Evolutionary conservation across 1,284 basidiomycete genomes (phyloP), one percentile per base, ranked within the genome.

Genomic region (Tilletia indica): DNA sequence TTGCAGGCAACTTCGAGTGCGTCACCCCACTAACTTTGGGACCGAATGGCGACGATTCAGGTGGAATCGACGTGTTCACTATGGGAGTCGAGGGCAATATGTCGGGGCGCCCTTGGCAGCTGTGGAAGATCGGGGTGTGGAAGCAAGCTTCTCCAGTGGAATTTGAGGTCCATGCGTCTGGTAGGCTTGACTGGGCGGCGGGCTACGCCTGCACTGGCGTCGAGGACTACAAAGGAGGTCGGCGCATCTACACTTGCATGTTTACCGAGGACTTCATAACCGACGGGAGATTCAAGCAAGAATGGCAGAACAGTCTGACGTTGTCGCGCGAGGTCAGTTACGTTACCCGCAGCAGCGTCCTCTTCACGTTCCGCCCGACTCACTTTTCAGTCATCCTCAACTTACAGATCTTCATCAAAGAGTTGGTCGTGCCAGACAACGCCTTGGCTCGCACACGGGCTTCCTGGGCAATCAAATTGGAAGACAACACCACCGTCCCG

Each of bases 71-170:
- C 0, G 71, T 71, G 48, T 67, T 74, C 47, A 70, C 71, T 14
- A 69, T 68, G 25, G 72, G 74, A 2, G 72, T 72, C 0, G 74
- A 76, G 61, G 72, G 72, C 61, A 74, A 74, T 38, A 49, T 70
- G 12, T 73, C 74, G 14, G 47, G 71, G 16, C 61, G 39, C 38
- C n/a, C 31, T 5, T 64, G 61, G 36, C 71, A 71, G 64, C 71
- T 76, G 38, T 76, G 72, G 49, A 72, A 72, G 6, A 11, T 76
- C 6, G 74, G 74, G 1, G 72, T 71, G 14, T 76, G 74, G 74
- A 42, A 38, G 36, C 45, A 19, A 0, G 72, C 8, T 31, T 71
- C 70, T 6, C 70, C 69, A 0, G 72, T 76, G 2, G 47, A 70
- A 47, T 45, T 76, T 61, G 25, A 71, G 5, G 73, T 72, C 3